Base-by-base conservation (phyloP, 192 early-diverging fungal species). In the Chytriomyces sp. region DNA sequence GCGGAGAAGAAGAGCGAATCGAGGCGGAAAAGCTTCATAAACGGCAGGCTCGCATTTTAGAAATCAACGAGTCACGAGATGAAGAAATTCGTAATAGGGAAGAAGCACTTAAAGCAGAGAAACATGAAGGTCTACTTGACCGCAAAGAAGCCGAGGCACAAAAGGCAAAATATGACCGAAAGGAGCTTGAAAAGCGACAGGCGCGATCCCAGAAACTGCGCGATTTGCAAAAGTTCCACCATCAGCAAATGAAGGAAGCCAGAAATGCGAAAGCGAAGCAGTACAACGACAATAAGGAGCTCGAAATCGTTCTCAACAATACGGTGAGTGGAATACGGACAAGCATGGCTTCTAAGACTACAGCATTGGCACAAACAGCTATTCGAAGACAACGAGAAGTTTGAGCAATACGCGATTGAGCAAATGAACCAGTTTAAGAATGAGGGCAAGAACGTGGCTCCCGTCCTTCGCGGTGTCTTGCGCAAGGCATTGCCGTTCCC, bases 381-480 rank as follows among this genome's bases (percentile, higher is more conserved):
- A 31, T 33, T 76, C 25, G 54, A 52, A 6, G 72, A 76, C 5
- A 70, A 82, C 53, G 75, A 22, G 4, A 59, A 70, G 39, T 81
- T 81, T 53, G 72, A 80, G 4, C 44, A 44, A 12, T 80, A 81
- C 37, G 79, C 82, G 1, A 10, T 56, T 3, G 54, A 55, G 10
- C 59, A 64, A 17, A 52, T 84, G 6, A 7, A 67, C 4, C 67
- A 79, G 55, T 84, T 80, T 75, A 26, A 49, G 26, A 40, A 12
- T n/a, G 64, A 59, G 25, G 77, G 79, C 4, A 78, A 73, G 57
- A 76, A 84, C 57, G 73, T 79, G 3, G 59, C 25, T 2, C 82
- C 82, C 3, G 64, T 84, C 32, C 28, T 81, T 26, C 38, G 69
- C 34, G 66, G 72, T 17, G 56, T 60, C 6, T 34, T 60, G 2